Conservation (phyloP, 805 yeast genomes). For the Candida fluviatilis region DNA sequence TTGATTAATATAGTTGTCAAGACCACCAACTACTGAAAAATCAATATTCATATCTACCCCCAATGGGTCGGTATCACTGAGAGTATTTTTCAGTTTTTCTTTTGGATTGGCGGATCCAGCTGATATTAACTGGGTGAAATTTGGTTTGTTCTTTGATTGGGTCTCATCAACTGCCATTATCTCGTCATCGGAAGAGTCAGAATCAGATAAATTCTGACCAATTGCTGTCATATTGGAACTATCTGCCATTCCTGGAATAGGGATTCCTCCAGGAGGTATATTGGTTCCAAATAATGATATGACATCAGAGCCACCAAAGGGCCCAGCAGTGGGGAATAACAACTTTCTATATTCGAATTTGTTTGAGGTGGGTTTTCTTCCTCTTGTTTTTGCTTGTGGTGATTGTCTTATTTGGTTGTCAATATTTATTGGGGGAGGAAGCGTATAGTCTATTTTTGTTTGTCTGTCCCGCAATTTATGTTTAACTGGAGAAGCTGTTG, state of each 20-base stretch:
- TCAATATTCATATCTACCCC: slow-evolving; percentile 87
- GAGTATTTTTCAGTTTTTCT: slow-evolving; percentile 51
- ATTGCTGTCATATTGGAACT: slow-evolving; percentile 23
- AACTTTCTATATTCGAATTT: slow-evolving; percentile 57
- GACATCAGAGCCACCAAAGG: slow-evolving; percentile 96
- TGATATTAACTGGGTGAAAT: slow-evolving; percentile 28
- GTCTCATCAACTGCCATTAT: slow-evolving; percentile 41
- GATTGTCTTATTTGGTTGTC: slow-evolving; percentile 30
- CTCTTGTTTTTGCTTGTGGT: slow-evolving; percentile 20
- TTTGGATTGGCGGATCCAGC: slow-evolving; percentile 28
- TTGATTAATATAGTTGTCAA: slow-evolving; percentile 85
- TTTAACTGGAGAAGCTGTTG: slow-evolving; percentile 35
- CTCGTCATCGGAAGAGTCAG: slow-evolving; percentile 64
- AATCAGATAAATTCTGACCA: slow-evolving; percentile 41
- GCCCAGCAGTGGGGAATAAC: slow-evolving; percentile 91
- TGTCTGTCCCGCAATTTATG: slow-evolving; percentile 47
- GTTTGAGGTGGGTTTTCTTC: slow-evolving; percentile 34
- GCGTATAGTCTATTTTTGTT: slow-evolving; percentile 64
- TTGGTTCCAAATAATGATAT: slow-evolving; percentile 74
- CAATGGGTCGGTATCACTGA: slow-evolving; percentile 89
- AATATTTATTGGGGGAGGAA: slow-evolving; percentile 73
- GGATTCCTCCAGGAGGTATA: slow-evolving; percentile 48
- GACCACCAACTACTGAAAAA: slow-evolving; percentile 84
- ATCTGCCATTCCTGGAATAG: slow-evolving; percentile 31
- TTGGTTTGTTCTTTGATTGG: slow-evolving; percentile 14